Base-by-base conservation (phyloP, 2,329 filamentous ascomycete genomes). In the Magnaporthiopsis rhizophila region DNA sequence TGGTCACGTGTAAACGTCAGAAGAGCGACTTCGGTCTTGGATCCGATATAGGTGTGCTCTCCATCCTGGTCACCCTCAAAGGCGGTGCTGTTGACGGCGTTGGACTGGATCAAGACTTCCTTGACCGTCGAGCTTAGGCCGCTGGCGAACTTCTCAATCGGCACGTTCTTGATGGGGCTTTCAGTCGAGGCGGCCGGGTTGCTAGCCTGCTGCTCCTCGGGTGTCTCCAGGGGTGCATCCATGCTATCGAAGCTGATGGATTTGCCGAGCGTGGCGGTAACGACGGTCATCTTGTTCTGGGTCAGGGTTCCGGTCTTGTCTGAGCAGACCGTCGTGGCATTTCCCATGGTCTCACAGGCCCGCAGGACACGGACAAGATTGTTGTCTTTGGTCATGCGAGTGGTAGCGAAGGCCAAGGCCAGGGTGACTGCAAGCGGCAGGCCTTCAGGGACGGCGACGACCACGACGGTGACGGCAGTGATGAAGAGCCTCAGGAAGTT, bases 21-120 rank as follows among this genome's bases (percentile, higher is more conserved):
- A 65, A 92, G 76, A 3, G 89, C 89, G 5, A 89, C 89, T 72
- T 92, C 89, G 0, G 89, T 92, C 79, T 92, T 92, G 70, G 88
- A 91, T 59, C 89, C 89, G 68, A 92, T 87, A 66, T 89, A 92
- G 1, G 84, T 85, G 68, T 80, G 80, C 62, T 81, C 75, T 18
- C 89, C 87, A 45, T 90, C 84, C n/a, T 86, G 83, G 26, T 90
- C 86, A 59, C 88, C 88, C 72, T 92, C 89, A 66, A 92, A 92
- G 0, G 89, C 89, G 0, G 89, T 92, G 0, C 89, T 91, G 74
- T 89, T 89, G 66, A 87, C 76, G 18, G 83, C 78, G 67, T 87
- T 85, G 2, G 86, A 88, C 70, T 86, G 81, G 63, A 84, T 72
- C 13, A 88, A 74, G 38, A 88, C 68, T 3, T 83, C 79, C 72